Percentiles rank a stretch among this genome's conserved stretches.
These are phyloP conservation scores for Psilocybe mexicana DNA, from an alignment of 1,284 basidiomycete species.

Conservation along the genomic window DNA sequence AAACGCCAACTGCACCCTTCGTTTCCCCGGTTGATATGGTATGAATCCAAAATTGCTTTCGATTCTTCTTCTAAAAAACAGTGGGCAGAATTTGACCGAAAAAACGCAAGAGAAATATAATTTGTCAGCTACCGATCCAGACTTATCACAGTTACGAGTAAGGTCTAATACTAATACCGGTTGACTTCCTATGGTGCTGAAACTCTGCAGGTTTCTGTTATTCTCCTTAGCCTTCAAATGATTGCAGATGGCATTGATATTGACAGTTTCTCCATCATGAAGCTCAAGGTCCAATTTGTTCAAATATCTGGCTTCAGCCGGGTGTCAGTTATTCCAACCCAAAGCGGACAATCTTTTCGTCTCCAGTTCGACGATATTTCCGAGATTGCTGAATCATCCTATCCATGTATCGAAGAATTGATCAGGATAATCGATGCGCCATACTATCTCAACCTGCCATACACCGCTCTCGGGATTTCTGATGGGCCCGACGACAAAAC, in stretches of 20 bases:
- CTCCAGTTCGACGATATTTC: constrained; percentile 52
- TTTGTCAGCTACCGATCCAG: constrained; percentile 38
- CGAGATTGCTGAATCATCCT: constrained; percentile 42
- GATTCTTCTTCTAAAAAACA: neutral
- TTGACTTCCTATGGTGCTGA: neutral
- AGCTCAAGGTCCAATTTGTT: constrained; percentile 62
- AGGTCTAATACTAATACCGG: constrained; percentile 15
- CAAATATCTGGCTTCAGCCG: constrained; percentile 55
- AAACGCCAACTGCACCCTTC: constrained; percentile 2
- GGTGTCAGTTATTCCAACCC: constrained; percentile 45
- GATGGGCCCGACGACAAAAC: constrained; percentile 44
- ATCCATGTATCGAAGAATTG: constrained; percentile 60
- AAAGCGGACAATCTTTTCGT: constrained; percentile 49
- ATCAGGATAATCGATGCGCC: constrained; percentile 59
- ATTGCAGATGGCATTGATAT: constrained; percentile 59
- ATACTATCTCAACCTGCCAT: constrained; percentile 45
- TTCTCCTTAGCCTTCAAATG: constrained; percentile 64
- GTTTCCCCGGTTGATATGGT: neutral
- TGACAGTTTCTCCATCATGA: constrained; percentile 52
- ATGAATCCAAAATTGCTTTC: neutral
- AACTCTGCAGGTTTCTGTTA: constrained; percentile 46
- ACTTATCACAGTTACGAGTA: constrained; percentile 49
- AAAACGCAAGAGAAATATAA: constrained; percentile 1
- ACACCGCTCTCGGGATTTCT: constrained; percentile 50
- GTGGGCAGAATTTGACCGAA: constrained; percentile 3